Evolutionary conservation across 1,284 basidiomycete genomes (phyloP).

Genomic region (Xerocomus nothofagi): DNA sequence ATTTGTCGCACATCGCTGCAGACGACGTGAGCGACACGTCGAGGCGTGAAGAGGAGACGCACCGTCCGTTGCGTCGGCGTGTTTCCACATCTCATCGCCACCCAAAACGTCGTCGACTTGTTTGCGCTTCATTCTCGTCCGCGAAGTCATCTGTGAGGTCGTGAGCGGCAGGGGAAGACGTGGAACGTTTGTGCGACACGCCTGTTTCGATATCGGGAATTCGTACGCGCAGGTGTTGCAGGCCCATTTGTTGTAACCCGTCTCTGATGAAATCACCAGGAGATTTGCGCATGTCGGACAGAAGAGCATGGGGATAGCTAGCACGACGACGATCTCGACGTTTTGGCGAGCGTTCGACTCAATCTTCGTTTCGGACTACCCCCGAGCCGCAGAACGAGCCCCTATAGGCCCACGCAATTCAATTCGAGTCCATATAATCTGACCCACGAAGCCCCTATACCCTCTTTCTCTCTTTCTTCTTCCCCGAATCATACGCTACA

Average conservation of each 20-base stretch:
- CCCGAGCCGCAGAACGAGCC: not conserved
- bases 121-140: slow-evolving; percentile 82
- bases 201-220: slow-evolving; percentile 85
- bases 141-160: slow-evolving; percentile 73
- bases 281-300: slow-evolving; percentile 95
- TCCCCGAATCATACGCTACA: not conserved
- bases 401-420: not conserved
- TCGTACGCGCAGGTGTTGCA: slow-evolving; percentile 96
- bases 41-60: slow-evolving; percentile 23
- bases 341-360: no score
- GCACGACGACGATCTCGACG: not conserved
- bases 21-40: not conserved
- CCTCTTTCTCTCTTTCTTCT: not conserved
- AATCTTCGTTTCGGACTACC: no score
- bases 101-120: slow-evolving; percentile 93
- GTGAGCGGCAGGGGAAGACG: not conserved
- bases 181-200: slow-evolving; percentile 27
- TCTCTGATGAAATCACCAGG: slow-evolving; percentile 77
- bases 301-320: slow-evolving; percentile 64
- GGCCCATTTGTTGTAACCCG: slow-evolving; percentile 85
- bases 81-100: slow-evolving; percentile 92
- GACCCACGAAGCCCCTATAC: slow-evolving; percentile 2
- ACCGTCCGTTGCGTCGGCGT: slow-evolving; percentile 90
- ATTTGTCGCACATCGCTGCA: slow-evolving; percentile 84
- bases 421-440: not conserved